Base-by-base conservation (phyloP, 768 basidiomycete genomes). In the Kwoniella dendrophila region DNA sequence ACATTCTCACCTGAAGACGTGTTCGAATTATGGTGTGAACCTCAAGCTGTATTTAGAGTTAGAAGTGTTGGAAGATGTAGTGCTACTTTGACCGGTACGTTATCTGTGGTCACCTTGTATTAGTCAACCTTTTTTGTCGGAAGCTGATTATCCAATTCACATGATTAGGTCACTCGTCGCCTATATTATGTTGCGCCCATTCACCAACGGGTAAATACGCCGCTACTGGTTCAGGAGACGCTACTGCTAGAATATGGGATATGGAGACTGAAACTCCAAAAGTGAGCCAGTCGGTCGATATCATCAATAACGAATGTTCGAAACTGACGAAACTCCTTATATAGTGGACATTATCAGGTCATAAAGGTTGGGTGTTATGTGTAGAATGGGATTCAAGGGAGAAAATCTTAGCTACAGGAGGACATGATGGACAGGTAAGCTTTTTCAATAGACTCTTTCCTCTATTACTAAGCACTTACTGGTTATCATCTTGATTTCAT, bases 311-410 rank as follows among this genome's bases (percentile, higher is more conserved):
- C n/a, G 29, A 14, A 36, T 26, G 12, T 36, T 29, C 1, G 38
- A 26, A 33, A 34, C 38, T 50, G 30, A 49, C 14, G 18, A 4
- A n/a, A 26, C 5, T 14, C 24, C 20, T 44, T 14, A 7, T 47
- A 14, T 51, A 73, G 40, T 88, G 90, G 74, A 88, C 87, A 14
- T 83, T 98, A 18, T 80, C 84, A 0, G 96, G 96, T 0, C 96
- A 99, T 74, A 86, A 87, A 68, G 94, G 93, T 0, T 97, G 94
- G 95, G 92, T 99, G 1, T 83, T 98, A 1, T 97, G 92, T 69
- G 90, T 93, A 4, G 96, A 97, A 73, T 99, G 95, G 94, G 93
- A 97, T 71, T 90, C 90, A 0, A 84, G 90, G 83, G 94, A 97
- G 74, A 82, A 92, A 44, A 88, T 87, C 70, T 81, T 98, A 14